Evolutionary conservation across 1,284 basidiomycete genomes (phyloP), one percentile per base, ranked within the genome.

Genomic region (Lentinula novae-zelandiae): DNA sequence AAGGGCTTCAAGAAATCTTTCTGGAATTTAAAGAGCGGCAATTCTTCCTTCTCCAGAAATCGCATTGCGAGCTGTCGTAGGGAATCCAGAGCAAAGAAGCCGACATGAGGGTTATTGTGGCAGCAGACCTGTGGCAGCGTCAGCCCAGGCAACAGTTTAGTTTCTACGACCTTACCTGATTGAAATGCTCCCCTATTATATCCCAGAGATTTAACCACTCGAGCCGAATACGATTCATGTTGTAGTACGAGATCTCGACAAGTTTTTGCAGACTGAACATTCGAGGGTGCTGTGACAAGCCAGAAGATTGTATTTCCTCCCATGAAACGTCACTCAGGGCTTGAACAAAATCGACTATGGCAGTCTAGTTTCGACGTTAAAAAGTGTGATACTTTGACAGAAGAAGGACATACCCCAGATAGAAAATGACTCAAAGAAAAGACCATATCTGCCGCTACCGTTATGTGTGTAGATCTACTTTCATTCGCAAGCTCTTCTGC

Each of bases 171-270:
- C 64, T 27, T 67, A 93, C 94, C 77, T 98, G 93, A 73, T 99
- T 99, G 76, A 99, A 99, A 76, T 99, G 97, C 73, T 98, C 96
- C 53, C 97, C 97, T 17, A 99, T 80, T 62, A 99, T 99, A 63
- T 92, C 87, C 98, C 98, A 99, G 65, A 99, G 84, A 74, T 95
- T 92, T 3, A 94, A 96, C 97, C 97, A 99, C 73, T 99, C 97
- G 62, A 99, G 79, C 74, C 97, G 93, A 72, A 99, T 99, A 62
- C 97, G 91, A 63, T 83, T 90, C 97, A 99, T 99, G 77, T 99
- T 99, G 79, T 99, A 99, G 76, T 99, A 99, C 22, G 95, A 97
- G 66, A 99, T 99, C 73, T 99, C 97, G 53, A 99, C 97, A 51
- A 99, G 81, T 77, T 99, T 99, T 73, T 99, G 97, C 65, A 99